Percentiles rank a stretch among this genome's conserved stretches.
phyloP scores from a whole-genome alignment of 2,329 filamentous ascomycete genomes.

The Aspergillus sp. region DNA sequence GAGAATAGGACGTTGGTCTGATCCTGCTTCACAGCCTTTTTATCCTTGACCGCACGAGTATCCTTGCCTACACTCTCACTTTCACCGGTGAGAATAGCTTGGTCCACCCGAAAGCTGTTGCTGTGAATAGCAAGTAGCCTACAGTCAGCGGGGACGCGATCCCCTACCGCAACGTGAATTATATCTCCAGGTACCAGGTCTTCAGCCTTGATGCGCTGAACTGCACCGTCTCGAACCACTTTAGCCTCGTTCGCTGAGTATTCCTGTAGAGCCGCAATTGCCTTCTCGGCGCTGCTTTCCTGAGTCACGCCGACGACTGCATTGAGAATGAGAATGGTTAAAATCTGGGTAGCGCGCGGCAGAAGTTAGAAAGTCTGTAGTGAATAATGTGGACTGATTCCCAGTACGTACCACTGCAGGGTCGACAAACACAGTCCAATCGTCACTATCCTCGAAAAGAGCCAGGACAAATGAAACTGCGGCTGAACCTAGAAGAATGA shows the following conservation, averaged over 20 bases:
- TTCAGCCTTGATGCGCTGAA: slow-evolving; percentile 88
- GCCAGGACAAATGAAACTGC: slow-evolving; percentile 91
- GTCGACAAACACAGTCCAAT: slow-evolving; percentile 97
- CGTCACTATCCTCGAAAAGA: slow-evolving; percentile 87
- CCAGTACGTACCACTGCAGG: slow-evolving; percentile 75
- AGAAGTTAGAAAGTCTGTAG: slow-evolving; percentile 17
- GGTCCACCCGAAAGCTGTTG: slow-evolving; percentile 96
- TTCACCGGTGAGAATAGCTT: slow-evolving; percentile 95
- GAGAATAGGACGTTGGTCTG: slow-evolving; percentile 98
- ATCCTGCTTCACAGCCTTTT: slow-evolving; percentile 91
- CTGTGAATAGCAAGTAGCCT: slow-evolving; percentile 85
- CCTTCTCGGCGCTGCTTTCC: slow-evolving; percentile 97
- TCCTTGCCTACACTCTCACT: slow-evolving; percentile 96
- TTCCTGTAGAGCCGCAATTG: slow-evolving; percentile 95
- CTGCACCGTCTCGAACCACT: slow-evolving; percentile 79
- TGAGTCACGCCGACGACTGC: slow-evolving; percentile 96
- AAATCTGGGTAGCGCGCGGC: slow-evolving; percentile 60
- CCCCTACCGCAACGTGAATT: slow-evolving; percentile 81
- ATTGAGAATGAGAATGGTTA: slow-evolving; percentile 95
- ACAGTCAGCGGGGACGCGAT: slow-evolving; percentile 93
- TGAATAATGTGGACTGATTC: neutral
- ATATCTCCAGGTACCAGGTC: slow-evolving; percentile 95
- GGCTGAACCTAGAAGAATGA: slow-evolving; percentile 90
- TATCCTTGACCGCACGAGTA: slow-evolving; percentile 66
- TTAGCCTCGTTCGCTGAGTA: slow-evolving; percentile 98